Evolutionary conservation across 2,329 filamentous ascomycete species (phyloP), one percentile per base, ranked within the genome.

Genomic region (Fusarium decemcellulare): DNA sequence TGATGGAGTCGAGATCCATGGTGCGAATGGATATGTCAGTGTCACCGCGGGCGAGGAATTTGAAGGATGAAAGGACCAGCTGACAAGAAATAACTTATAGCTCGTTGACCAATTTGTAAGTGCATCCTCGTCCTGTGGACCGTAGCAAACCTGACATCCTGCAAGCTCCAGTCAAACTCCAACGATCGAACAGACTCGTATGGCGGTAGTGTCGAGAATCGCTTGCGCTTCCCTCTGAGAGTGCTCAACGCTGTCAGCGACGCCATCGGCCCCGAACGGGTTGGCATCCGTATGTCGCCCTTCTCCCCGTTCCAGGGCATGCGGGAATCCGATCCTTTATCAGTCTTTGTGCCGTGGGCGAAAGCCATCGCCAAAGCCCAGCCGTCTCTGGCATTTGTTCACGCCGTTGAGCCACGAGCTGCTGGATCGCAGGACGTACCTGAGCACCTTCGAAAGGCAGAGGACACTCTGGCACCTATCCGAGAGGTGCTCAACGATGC

Each of bases 1-100:
- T 36, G 92, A 95, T 73, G 90, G 88, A 6, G 88, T 95, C 55
- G 92, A 95, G 67, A 76, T 85, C 7, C 83, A 87, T 63, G 84
- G 78, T 10, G 87, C 86, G 3, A 89, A 90, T 71, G 88, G 88
- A 3, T 92, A 91, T 68, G 80, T 92, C 2, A 61, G 72, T 71
- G 2, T 5, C 4, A 27, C 12, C 23, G 2, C 11, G 6, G n/a
- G 8, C 5, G 12, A 30, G 8, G 8, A 15, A 1, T 8, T 5
- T 5, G 15, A 7, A 23, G 5, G 27, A 5, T 16, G 50, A 11
- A 34, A 3, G 2, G 18, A 16, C 11, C n/a, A 8, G 44, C 61
- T 73, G 23, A 74, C 40, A 32, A 8, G n/a, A 1, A 5, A 48
- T 18, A 16, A 3, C 12, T n/a, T 54, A 18, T 27, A 74, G 72